These are phyloP conservation scores for Colletotrichum sp. DNA, from an alignment of 2,329 filamentous ascomycete species.

Conservation along the genomic window DNA sequence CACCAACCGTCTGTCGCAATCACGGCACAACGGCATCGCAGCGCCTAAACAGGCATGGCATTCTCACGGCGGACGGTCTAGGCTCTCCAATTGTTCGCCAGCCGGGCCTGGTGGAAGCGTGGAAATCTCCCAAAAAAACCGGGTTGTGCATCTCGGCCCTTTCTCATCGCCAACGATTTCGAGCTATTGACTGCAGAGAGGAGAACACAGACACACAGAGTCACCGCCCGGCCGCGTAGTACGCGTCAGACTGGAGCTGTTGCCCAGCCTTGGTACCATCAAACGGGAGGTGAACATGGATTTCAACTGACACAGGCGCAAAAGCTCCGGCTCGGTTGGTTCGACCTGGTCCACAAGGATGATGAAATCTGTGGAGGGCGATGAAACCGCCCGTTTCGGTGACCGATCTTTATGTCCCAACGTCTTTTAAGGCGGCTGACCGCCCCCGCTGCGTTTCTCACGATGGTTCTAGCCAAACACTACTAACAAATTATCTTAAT, in stretches of 20 bases:
- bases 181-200: not conserved
- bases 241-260: constrained; percentile 17
- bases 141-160: not conserved
- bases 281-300: not conserved
- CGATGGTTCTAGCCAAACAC: not conserved
- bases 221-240: not conserved
- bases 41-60: constrained; percentile 6
- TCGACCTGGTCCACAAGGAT: constrained; percentile 5
- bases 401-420: not conserved
- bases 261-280: constrained; percentile 9
- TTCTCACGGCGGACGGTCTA: not conserved
- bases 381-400: not conserved
- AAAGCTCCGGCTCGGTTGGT: not conserved
- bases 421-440: constrained; percentile 3
- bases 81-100: not conserved
- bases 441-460: not conserved
- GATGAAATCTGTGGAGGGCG: constrained; percentile 12
- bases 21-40: constrained; percentile 17
- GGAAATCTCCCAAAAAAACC: not conserved
- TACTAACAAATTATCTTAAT: not conserved
- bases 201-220: not conserved
- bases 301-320: not conserved
- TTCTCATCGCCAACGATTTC: not conserved
- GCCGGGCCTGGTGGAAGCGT: not conserved
- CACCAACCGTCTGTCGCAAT: constrained; percentile 15